Evolutionary conservation across 2,329 filamentous ascomycete genomes (phyloP).

Genomic region (Leptographium lundbergii): DNA sequence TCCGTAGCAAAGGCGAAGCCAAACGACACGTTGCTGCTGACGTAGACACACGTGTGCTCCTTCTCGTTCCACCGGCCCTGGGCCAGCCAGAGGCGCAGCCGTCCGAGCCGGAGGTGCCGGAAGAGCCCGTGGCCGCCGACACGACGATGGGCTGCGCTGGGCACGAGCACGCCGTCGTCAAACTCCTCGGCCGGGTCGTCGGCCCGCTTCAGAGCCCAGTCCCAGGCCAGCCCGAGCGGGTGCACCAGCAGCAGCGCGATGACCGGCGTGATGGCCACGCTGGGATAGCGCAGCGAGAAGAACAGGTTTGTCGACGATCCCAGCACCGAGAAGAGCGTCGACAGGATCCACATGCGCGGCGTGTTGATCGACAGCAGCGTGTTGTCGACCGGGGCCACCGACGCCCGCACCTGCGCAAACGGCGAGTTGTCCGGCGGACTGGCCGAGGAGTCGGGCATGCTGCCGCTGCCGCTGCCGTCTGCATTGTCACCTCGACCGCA

Average conservation of each 20-base stretch:
- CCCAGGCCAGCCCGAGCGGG: conserved; percentile 71
- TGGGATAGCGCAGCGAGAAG: conserved; percentile 82
- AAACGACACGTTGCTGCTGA: conserved; percentile 81
- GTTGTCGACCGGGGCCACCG: conserved; percentile 65
- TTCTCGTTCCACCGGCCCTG: conserved; percentile 81
- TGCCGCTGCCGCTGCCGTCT: neutral
- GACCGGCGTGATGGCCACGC: conserved; percentile 78
- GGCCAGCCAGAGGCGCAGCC: conserved; percentile 58
- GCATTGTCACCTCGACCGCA: neutral
- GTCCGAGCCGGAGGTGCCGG: conserved; percentile 12
- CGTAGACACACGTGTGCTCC: conserved; percentile 79
- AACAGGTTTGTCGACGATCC: conserved; percentile 79
- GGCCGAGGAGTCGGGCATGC: conserved; percentile 27
- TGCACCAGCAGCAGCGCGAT: conserved; percentile 79
- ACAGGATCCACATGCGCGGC: conserved; percentile 75
- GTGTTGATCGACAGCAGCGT: conserved; percentile 71
- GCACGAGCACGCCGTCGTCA: conserved; percentile 25
- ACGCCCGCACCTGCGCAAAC: conserved; percentile 69
- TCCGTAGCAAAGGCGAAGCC: conserved; percentile 83
- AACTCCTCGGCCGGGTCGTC: conserved; percentile 37
- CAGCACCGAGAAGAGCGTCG: conserved; percentile 66
- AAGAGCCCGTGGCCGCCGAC: conserved; percentile 5
- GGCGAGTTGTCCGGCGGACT: conserved; percentile 60
- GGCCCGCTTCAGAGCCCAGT: conserved; percentile 55
- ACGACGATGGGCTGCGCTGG: conserved; percentile 7